These are phyloP conservation scores for Achaetomium macrosporum DNA, from an alignment of 2,329 filamentous ascomycete genomes.

Conservation along the genomic window DNA sequence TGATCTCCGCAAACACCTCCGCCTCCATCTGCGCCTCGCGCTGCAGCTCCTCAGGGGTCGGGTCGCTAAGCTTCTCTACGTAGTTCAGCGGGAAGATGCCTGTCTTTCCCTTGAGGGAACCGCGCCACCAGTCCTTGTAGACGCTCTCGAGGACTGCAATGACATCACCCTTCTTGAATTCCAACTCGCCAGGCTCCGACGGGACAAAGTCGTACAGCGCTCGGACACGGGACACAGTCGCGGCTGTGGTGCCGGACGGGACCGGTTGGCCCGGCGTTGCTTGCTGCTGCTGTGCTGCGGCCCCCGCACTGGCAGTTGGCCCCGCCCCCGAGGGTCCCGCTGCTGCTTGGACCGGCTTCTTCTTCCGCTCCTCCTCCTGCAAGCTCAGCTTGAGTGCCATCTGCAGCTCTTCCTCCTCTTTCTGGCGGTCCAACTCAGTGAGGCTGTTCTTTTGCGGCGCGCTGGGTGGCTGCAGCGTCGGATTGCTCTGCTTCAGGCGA, in stretches of 20 bases:
- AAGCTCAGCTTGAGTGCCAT: slow-evolving; percentile 91
- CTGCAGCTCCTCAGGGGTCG: slow-evolving; percentile 88
- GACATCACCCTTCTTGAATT: slow-evolving; percentile 94
- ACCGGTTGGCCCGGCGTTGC: slow-evolving; percentile 50
- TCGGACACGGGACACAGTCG: slow-evolving; percentile 89
- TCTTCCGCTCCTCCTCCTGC: slow-evolving; percentile 71
- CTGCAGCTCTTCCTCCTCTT: slow-evolving; percentile 95
- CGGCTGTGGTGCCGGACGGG: slow-evolving; percentile 82
- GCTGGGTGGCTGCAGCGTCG: slow-evolving; percentile 82
- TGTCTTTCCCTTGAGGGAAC: slow-evolving; percentile 86
- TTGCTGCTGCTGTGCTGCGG: slow-evolving; percentile 30
- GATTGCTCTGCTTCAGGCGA: slow-evolving; percentile 77
- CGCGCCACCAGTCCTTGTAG: slow-evolving; percentile 99
- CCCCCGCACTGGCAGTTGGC: slow-evolving; percentile 31
- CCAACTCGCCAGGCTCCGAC: slow-evolving; percentile 87
- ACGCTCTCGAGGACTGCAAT: slow-evolving; percentile 97
- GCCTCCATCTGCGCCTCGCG: slow-evolving; percentile 93
- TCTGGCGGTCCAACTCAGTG: slow-evolving; percentile 81
- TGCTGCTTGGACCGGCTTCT: slow-evolving; percentile 37
- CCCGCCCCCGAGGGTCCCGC: slow-evolving; percentile 34
- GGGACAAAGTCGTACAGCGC: slow-evolving; percentile 93
- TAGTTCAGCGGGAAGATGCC: slow-evolving; percentile 99
- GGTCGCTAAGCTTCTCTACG: slow-evolving; percentile 93
- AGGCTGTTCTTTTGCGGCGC: slow-evolving; percentile 91
- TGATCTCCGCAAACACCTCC: slow-evolving; percentile 60